Evolutionary conservation across 352 stramenopile genomes (phyloP).

Genomic region (Phytophthora megakarya): DNA sequence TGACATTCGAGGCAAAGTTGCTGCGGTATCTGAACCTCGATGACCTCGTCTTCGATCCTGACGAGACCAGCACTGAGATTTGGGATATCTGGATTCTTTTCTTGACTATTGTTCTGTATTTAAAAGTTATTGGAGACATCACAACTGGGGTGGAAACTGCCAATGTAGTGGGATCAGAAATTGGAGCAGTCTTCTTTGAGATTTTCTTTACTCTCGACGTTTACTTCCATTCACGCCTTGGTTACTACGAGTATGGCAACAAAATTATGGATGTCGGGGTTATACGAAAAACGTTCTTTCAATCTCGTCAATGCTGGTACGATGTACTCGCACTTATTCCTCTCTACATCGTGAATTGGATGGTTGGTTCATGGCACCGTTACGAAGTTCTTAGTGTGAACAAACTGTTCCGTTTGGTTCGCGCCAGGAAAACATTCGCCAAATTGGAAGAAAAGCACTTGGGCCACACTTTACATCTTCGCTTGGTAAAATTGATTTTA

Average conservation of each 20-base stretch:
- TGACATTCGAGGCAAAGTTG: conserved; percentile 35
- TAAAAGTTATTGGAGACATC: conserved; percentile 47
- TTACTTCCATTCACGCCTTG: conserved; percentile 50
- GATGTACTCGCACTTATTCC: conserved; percentile 50
- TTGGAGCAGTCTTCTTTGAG: conserved; percentile 45
- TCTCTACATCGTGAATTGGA: conserved; percentile 57
- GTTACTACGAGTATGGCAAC: conserved; percentile 73
- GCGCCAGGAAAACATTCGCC: conserved; percentile 18
- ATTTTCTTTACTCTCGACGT: conserved; percentile 51
- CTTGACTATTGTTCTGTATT: conserved; percentile 36
- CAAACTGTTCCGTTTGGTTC: conserved; percentile 55
- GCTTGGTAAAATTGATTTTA: conserved; percentile 55
- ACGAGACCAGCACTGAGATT: conserved; percentile 21
- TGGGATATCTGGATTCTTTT: conserved; percentile 44
- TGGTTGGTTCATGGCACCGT: conserved; percentile 7
- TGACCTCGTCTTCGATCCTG: conserved; percentile 49
- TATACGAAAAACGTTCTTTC: conserved; percentile 49
- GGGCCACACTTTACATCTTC: conserved; percentile 46
- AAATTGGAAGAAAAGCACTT: conserved; percentile 52
- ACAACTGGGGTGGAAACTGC: conserved; percentile 28
- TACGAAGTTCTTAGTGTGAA: conserved; percentile 54
- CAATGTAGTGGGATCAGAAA: conserved; percentile 18
- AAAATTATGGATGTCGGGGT: conserved; percentile 58
- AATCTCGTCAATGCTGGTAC: conserved; percentile 37
- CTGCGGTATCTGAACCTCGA: conserved; percentile 39